Percentiles rank a stretch among this genome's conserved stretches.
Evolutionary conservation across 495 filamentous ascomycete genomes (phyloP).

Genomic region (Xylaria castorea): DNA sequence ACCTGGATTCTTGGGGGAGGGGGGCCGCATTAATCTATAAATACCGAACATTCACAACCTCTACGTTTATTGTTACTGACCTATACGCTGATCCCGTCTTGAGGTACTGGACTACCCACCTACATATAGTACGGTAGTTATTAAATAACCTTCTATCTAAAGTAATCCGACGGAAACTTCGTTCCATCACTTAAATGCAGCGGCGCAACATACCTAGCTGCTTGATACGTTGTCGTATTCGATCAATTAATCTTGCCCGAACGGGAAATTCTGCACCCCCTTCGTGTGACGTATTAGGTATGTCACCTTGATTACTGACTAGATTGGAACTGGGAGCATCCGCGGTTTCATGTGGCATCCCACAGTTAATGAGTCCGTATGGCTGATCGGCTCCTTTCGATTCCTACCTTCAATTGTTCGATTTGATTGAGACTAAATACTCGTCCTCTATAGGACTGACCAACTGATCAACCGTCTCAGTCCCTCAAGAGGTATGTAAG

Average conservation of each 20-base stretch:
- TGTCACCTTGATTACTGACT: neutral
- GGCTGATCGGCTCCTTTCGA: neutral
- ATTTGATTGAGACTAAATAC: neutral
- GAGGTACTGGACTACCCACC: neutral
- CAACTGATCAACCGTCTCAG: slow-evolving; percentile 1
- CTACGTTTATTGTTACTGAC: neutral
- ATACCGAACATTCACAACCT: neutral
- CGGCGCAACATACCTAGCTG: neutral
- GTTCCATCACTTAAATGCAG: neutral
- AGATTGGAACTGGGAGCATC: slow-evolving; percentile 5
- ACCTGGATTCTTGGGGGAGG: neutral
- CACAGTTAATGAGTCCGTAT: neutral
- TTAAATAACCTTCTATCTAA: neutral
- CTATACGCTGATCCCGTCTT: neutral
- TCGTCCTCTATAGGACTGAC: neutral
- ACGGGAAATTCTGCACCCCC: slow-evolving; percentile 11
- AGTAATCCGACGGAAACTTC: neutral
- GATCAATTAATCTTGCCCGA: neutral
- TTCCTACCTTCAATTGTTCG: neutral
- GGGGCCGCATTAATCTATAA: neutral
- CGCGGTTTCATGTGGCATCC: slow-evolving; percentile 23
- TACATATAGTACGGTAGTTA: neutral
- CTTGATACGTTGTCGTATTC: neutral
- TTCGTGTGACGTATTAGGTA: slow-evolving; percentile 22
- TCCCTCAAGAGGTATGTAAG: neutral